phyloP scores from a whole-genome alignment of 164 flowering plant genomes.

The Warburgia ugandensis region DNA sequence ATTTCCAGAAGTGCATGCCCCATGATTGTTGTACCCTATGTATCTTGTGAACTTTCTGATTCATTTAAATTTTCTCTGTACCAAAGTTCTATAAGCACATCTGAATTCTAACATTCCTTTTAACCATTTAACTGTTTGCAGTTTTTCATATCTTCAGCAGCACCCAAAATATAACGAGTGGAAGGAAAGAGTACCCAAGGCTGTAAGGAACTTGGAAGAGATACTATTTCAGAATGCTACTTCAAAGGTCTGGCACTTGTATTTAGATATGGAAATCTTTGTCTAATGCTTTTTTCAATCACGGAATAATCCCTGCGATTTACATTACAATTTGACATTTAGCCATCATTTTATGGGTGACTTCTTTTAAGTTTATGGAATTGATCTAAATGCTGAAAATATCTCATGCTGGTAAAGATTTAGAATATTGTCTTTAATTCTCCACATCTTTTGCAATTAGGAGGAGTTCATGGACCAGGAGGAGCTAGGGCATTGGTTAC shows the following conservation, averaged over 20 bases:
- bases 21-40: no score
- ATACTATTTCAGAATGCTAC: conserved; percentile 42
- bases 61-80: no score
- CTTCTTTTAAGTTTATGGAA: no score
- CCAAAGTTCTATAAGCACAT: no score
- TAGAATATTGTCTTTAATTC: no score
- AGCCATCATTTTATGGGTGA: neutral
- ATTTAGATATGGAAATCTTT: conserved; percentile 6
- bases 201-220: conserved; percentile 73
- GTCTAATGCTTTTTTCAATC: neutral
- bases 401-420: no score
- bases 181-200: conserved; percentile 34
- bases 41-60: no score
- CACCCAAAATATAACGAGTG: conserved; percentile 9
- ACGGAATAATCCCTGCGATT: no score
- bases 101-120: no score
- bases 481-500: conserved; percentile 67
- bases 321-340: neutral
- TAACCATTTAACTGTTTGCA: no score
- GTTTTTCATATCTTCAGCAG: conserved; percentile 13
- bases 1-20: no score
- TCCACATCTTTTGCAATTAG: no score
- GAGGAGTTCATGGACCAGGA: conserved; percentile 74
- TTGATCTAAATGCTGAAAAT: neutral
- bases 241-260: conserved; percentile 38